These are phyloP conservation scores for Suhomyces vadensis DNA, from an alignment of 805 yeast genomes.

Conservation along the genomic window DNA sequence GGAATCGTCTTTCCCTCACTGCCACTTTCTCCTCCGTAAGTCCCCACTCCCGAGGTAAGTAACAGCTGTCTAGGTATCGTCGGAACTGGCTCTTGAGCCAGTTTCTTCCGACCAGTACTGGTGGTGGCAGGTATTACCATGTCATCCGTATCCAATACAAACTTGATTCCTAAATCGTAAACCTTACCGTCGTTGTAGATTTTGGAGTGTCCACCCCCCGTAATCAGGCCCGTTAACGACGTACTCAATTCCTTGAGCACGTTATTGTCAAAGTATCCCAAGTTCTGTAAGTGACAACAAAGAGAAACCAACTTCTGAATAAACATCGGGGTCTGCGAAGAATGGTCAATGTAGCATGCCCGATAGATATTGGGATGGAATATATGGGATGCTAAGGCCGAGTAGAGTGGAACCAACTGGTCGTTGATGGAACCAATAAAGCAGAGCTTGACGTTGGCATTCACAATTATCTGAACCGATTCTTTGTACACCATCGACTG, in stretches of 20 bases:
- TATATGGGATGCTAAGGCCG: constrained; percentile 78
- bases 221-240: constrained; percentile 77
- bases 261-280: constrained; percentile 83
- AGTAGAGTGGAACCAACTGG: constrained; percentile 89
- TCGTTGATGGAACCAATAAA: constrained; percentile 91
- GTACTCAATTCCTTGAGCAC: constrained; percentile 81
- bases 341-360: constrained; percentile 85
- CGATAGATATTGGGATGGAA: constrained; percentile 88
- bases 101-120: not conserved
- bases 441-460: constrained; percentile 72
- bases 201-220: constrained; percentile 94
- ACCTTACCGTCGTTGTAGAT: constrained; percentile 85
- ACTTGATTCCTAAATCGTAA: constrained; percentile 74
- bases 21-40: constrained; percentile 15
- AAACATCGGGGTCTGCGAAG: constrained; percentile 76
- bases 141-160: constrained; percentile 73
- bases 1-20: constrained; percentile 20
- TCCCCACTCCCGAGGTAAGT: constrained; percentile 22
- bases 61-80: constrained; percentile 3
- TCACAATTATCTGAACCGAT: constrained; percentile 62
- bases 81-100: not conserved
- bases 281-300: constrained; percentile 70
- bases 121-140: constrained; percentile 39
- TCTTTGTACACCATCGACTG: constrained; percentile 73
- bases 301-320: constrained; percentile 71